These are phyloP conservation scores for Mycena latifolia DNA, from an alignment of 768 basidiomycete genomes.

Conservation along the genomic window DNA sequence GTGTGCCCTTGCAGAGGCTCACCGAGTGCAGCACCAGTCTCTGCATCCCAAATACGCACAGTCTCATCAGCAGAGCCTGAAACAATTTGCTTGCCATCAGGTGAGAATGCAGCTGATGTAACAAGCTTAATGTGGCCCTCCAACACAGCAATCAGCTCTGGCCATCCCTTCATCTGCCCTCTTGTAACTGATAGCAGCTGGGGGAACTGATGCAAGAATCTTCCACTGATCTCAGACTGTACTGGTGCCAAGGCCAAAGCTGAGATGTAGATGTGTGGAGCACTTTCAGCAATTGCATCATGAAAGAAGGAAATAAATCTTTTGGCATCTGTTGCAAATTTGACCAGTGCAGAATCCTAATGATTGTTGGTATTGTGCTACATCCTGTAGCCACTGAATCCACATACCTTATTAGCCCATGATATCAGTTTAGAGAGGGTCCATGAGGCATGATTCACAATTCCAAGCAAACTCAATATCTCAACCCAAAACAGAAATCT, in stretches of 20 bases:
- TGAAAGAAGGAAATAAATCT: too few relatives aligned
- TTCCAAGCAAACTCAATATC: neutral
- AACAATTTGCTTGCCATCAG: too few relatives aligned
- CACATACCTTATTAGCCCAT: neutral
- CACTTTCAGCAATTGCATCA: too few relatives aligned
- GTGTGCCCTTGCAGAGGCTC: too few relatives aligned
- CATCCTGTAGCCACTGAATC: neutral
- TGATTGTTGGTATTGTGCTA: too few relatives aligned
- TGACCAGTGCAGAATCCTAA: too few relatives aligned
- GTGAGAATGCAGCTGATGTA: too few relatives aligned
- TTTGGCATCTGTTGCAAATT: too few relatives aligned
- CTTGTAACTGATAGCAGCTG: neutral
- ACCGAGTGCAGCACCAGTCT: too few relatives aligned
- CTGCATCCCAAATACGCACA: too few relatives aligned
- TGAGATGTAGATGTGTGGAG: too few relatives aligned
- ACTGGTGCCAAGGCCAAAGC: neutral
- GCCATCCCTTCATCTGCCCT: neutral
- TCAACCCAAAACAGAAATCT: slow-evolving; percentile 1
- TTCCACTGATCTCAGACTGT: neutral
- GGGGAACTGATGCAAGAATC: neutral
- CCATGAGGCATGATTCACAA: neutral
- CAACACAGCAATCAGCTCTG: neutral
- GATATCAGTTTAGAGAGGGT: neutral
- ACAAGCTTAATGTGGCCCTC: neutral
- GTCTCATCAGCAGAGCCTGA: too few relatives aligned